Base-by-base conservation (phyloP, 345 rosid genomes). In the Gossypium raimondii region DNA sequence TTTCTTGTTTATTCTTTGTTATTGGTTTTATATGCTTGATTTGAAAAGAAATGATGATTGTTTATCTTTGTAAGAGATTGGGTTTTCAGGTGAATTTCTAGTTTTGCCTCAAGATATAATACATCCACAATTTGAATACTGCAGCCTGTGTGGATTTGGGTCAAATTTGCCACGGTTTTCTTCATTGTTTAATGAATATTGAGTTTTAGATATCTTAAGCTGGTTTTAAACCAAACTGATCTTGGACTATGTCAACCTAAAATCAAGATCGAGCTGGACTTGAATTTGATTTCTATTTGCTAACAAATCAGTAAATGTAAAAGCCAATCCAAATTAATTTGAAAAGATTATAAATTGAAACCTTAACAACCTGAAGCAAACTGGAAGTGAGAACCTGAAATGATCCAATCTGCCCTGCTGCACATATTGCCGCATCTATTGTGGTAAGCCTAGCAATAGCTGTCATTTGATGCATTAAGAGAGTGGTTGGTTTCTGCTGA, bases 101-200 rank as follows among this genome's bases (percentile, higher is more conserved):
- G 56, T 67, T 67, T 67, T 67, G 7, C 38, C 52, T 67, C 41
- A 13, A 18, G 38, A 29, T 29, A 3, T 47, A 67, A 43, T 47
- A 67, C 72, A 67, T 67, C 41, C 41, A 24, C 11, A 25, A 24
- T 68, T 67, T 68, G 57, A 48, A 48, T 68, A 34, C 12, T 24
- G 56, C 13, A 25, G 8, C 56, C 43, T 48, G 11, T 24, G n/a
- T 24, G 34, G 20, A 25, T 50, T 50, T 68, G 72, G 22, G 72
- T 68, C 22, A 68, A 68, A 48, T 68, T 14, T 50, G 44, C 43
- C 43, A 3, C 12, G 48, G 16, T 67, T 67, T 67, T 29, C 17
- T 5, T 47, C 38, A 20, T 13, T 67, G n/a, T 22, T 67, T 67
- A 45, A 44, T 12, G 52, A 20, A 17, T 25, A 7, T 17, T 25